Percentiles rank a stretch among this genome's conserved stretches.
Evolutionary conservation across 176 grass and related monocot genomes (phyloP).

Genomic region (Eleusine coracana): DNA sequence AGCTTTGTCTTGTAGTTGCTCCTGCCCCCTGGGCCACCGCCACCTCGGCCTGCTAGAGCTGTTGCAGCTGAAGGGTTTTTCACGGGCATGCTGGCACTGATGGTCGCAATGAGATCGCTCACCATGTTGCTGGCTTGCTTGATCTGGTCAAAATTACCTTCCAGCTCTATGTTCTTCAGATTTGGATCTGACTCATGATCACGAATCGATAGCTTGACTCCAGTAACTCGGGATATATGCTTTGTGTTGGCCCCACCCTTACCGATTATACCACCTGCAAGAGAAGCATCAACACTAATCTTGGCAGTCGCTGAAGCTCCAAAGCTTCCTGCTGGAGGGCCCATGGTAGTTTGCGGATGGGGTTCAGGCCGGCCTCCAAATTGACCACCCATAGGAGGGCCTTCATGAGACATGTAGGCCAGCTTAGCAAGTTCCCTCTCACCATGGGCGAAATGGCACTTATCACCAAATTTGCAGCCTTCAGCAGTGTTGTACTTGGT

Average conservation of each 20-base stretch:
- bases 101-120: constrained; percentile 66
- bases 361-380: constrained; percentile 51
- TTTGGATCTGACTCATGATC: constrained; percentile 72
- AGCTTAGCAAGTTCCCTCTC: constrained; percentile 74
- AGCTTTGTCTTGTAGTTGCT: constrained; percentile 87
- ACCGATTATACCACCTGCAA: constrained; percentile 85
- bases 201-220: constrained; percentile 74
- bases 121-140: constrained; percentile 89
- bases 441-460: constrained; percentile 82
- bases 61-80: constrained; percentile 41
- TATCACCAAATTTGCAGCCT: constrained; percentile 89
- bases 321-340: constrained; percentile 63
- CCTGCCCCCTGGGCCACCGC: constrained; percentile 36
- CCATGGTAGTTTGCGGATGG: constrained; percentile 32
- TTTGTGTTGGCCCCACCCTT: constrained; percentile 95
- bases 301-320: constrained; percentile 85
- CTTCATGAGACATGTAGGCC: constrained; percentile 45
- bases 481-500: constrained; percentile 87
- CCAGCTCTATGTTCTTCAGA: constrained; percentile 90
- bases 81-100: constrained; percentile 37
- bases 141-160: constrained; percentile 93
- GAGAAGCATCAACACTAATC: constrained; percentile 86
- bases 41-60: neutral
- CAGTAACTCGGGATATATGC: constrained; percentile 76
- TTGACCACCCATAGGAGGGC: constrained; percentile 55